Base-by-base conservation (phyloP, 305 asterid genomes). In the Rubia occidens region DNA sequence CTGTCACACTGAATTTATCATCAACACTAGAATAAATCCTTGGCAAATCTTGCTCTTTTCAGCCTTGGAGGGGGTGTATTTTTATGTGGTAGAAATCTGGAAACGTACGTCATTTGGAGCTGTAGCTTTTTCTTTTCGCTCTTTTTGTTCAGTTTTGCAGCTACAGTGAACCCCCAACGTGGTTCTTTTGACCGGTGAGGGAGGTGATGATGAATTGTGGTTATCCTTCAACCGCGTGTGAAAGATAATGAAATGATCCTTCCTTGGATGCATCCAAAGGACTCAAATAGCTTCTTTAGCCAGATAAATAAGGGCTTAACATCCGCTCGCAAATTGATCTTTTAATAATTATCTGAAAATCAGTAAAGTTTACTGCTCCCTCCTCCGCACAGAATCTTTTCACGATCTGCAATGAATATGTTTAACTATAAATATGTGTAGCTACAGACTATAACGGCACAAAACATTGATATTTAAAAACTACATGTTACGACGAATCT, bases 131-230 rank as follows among this genome's bases (percentile, higher is more conserved):
- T 13, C 4, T 61, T 61, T 53, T 53, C 2, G 24, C 11, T 6
- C 20, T n/a, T 61, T 15, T 61, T 61, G 43, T 15, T 61, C 5
- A 17, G 11, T 47, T 32, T 60, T 61, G 45, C 49, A 26, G 35
- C 54, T 24, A 26, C 5, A 26, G 45, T 8, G 42, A 61, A 61
- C 8, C 20, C 17, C 64, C 14, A 20, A 56, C 17, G 6, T 56
- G 32, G 39, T 59, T 11, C 39, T 29, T 60, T 60, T 49, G 71
- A 67, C 70, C 39, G 70, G 20, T n/a, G 65, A 51, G 44, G 13
- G n/a, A 8, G 11, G 59, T 18, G 43, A 60, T 61, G 45, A 61
- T 61, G 44, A n/a, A 8, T 29, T 35, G 66, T 14, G 29, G 66
- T 6, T 17, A 35, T 32, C 9, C 9, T 11, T 29, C 8, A 15